Percentiles rank a stretch among this genome's conserved stretches.
Conservation (phyloP, 495 filamentous ascomycete genomes). For the Annulohypoxylon maeteangense region DNA sequence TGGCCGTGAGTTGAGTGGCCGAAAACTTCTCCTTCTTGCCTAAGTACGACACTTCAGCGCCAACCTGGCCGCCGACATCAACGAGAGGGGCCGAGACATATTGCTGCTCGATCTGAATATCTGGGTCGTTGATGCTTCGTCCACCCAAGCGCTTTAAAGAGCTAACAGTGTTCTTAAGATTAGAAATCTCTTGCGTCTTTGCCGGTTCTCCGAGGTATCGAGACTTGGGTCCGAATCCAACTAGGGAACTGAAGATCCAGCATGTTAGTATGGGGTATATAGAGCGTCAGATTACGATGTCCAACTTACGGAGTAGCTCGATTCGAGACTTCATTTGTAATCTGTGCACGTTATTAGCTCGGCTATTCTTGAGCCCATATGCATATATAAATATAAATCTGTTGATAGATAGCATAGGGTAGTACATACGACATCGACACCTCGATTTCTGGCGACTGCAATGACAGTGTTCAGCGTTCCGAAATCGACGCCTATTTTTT, state of each 20-base stretch:
- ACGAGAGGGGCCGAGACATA: slow-evolving; percentile 88
- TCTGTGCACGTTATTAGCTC: slow-evolving; percentile 63
- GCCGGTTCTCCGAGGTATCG: slow-evolving; percentile 94
- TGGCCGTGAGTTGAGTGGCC: slow-evolving; percentile 88
- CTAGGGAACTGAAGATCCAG: slow-evolving; percentile 73
- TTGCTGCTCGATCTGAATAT: slow-evolving; percentile 89
- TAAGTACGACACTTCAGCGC: slow-evolving; percentile 92
- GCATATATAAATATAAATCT: neutral
- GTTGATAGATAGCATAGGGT: slow-evolving; percentile 6
- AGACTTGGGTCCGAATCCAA: slow-evolving; percentile 92
- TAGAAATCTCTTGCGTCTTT: slow-evolving; percentile 99
- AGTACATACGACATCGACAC: slow-evolving; percentile 96
- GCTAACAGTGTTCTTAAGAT: slow-evolving; percentile 97
- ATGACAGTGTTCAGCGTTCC: slow-evolving; percentile 97
- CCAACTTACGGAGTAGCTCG: slow-evolving; percentile 94
- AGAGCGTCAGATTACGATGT: slow-evolving; percentile 6
- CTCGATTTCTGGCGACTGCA: slow-evolving; percentile 95
- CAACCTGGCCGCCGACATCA: slow-evolving; percentile 92
- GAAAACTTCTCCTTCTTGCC: slow-evolving; percentile 95
- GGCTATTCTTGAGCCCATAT: neutral
- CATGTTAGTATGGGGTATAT: slow-evolving; percentile 20
- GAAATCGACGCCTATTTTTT: slow-evolving; percentile 81
- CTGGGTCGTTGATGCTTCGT: slow-evolving; percentile 85
- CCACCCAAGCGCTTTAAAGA: slow-evolving; percentile 93
- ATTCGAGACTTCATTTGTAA: slow-evolving; percentile 99